Conservation (phyloP, 2,329 filamentous ascomycete genomes). For the Coleophoma cylindrospora region DNA sequence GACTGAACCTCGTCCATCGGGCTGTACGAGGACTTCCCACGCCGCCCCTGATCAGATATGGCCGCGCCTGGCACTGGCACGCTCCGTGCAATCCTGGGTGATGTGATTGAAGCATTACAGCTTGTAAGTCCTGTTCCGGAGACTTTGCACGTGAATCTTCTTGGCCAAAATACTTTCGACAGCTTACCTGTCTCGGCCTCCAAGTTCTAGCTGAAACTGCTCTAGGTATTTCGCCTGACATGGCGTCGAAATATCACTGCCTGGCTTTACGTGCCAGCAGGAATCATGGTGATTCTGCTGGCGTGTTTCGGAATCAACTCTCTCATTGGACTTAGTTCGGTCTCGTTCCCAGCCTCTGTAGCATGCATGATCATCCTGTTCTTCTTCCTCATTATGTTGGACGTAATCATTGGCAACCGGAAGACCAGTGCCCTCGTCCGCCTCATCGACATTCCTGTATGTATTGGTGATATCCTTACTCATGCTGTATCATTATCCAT, state of each 20-base stretch:
- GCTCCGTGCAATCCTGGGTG: not conserved
- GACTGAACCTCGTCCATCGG: no score
- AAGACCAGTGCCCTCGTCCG: slow-evolving; percentile 42
- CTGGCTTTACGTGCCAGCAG: slow-evolving; percentile 47
- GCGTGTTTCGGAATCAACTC: slow-evolving; percentile 35
- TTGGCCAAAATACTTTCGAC: no score
- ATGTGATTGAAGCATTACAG: slow-evolving; percentile 20
- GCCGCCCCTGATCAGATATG: no score
- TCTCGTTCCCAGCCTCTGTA: slow-evolving; percentile 56
- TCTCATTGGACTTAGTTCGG: slow-evolving; percentile 36
- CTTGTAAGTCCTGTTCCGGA: slow-evolving; percentile 9
- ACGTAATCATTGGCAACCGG: slow-evolving; percentile 41
- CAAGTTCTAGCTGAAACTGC: no score
- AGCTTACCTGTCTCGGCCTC: no score
- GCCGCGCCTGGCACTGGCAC: no score
- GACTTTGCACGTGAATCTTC: no score
- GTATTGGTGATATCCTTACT: slow-evolving; percentile 2
- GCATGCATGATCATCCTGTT: slow-evolving; percentile 53
- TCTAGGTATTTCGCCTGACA: slow-evolving; percentile 20
- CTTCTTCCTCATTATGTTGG: slow-evolving; percentile 39
- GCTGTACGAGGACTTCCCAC: no score
- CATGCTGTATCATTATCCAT: not conserved
- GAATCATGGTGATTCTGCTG: slow-evolving; percentile 31
- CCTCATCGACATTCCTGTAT: slow-evolving; percentile 48
- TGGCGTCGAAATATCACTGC: slow-evolving; percentile 26